Evolutionary conservation across 1,139 yeast genomes (phyloP).

Genomic region (Kodamaea derodonti): DNA sequence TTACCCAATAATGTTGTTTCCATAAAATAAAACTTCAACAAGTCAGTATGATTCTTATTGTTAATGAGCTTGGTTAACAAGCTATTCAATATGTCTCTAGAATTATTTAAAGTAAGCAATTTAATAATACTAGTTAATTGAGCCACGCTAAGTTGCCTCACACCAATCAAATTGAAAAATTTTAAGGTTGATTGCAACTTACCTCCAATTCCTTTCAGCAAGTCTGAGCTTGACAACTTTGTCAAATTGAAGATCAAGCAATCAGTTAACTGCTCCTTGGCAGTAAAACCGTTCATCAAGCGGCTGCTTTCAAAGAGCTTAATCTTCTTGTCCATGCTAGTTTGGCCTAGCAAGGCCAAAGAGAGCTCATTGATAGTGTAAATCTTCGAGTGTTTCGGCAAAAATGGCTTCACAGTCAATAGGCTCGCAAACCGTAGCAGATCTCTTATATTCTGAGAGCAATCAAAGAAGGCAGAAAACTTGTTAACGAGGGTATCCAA

Average conservation of each 20-base stretch:
- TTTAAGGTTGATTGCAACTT: constrained; percentile 4
- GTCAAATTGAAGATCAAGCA: constrained; percentile 6
- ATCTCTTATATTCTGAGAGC: constrained; percentile 13
- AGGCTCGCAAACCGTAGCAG: constrained; percentile 19
- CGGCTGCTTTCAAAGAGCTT: constrained; percentile 10
- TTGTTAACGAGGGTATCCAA: constrained; percentile 14
- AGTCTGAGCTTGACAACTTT: neutral
- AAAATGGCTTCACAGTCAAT: constrained; percentile 14
- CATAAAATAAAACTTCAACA: constrained; percentile 28
- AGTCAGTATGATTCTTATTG: constrained; percentile 13
- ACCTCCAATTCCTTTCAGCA: constrained; percentile 9
- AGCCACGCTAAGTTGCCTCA: constrained; percentile 12
- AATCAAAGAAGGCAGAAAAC: neutral
- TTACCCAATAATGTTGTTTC: constrained; percentile 19
- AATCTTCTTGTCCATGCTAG: constrained; percentile 15
- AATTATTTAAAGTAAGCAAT: constrained; percentile 23
- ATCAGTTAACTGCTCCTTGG: neutral
- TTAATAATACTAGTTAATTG: constrained; percentile 25
- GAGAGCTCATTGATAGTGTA: constrained; percentile 8
- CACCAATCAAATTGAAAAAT: constrained; percentile 1
- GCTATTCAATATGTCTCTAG: constrained; percentile 24
- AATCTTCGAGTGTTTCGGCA: neutral
- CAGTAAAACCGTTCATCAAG: neutral
- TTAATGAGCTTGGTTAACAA: constrained; percentile 27
- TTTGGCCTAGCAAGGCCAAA: constrained; percentile 5